Evolutionary conservation across 2,329 filamentous ascomycete species (phyloP).

Genomic region (Colletotrichum graminicola): DNA sequence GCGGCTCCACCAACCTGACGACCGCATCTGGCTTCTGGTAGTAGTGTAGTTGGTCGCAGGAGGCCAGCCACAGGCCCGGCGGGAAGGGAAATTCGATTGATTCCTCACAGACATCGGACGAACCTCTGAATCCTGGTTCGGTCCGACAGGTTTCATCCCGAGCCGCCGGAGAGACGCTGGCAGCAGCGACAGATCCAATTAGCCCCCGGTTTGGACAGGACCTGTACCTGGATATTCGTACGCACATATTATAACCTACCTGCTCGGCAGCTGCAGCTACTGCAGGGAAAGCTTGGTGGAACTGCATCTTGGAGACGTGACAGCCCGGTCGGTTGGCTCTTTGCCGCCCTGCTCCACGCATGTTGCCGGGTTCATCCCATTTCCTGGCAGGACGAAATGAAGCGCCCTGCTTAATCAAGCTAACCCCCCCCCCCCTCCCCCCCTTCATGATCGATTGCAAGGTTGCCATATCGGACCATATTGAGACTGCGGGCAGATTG

Average conservation of each 20-base stretch:
- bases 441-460: slow-evolving; percentile 36
- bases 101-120: slow-evolving; percentile 42
- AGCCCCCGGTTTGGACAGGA: slow-evolving; percentile 5
- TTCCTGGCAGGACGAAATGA: slow-evolving; percentile 37
- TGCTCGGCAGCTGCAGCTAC: neutral
- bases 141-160: slow-evolving; percentile 28
- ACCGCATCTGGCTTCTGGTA: slow-evolving; percentile 37
- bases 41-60: slow-evolving; percentile 23
- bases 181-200: neutral
- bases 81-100: slow-evolving; percentile 14
- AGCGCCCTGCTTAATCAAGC: slow-evolving; percentile 34
- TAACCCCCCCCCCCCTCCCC: slow-evolving; percentile 2
- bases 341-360: slow-evolving; percentile 31
- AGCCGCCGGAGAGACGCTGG: slow-evolving; percentile 13
- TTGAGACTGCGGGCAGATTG: slow-evolving; percentile 29
- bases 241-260: neutral
- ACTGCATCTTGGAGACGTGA: neutral
- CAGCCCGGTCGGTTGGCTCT: slow-evolving; percentile 21
- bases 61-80: slow-evolving; percentile 18
- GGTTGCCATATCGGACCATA: slow-evolving; percentile 31
- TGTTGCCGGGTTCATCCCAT: slow-evolving; percentile 27
- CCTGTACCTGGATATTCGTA: neutral
- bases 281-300: slow-evolving; percentile 10
- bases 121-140: slow-evolving; percentile 26
- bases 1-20: slow-evolving; percentile 40